These are phyloP conservation scores for Berberis thunbergii DNA, from an alignment of 164 flowering plant species.

Conservation along the genomic window DNA sequence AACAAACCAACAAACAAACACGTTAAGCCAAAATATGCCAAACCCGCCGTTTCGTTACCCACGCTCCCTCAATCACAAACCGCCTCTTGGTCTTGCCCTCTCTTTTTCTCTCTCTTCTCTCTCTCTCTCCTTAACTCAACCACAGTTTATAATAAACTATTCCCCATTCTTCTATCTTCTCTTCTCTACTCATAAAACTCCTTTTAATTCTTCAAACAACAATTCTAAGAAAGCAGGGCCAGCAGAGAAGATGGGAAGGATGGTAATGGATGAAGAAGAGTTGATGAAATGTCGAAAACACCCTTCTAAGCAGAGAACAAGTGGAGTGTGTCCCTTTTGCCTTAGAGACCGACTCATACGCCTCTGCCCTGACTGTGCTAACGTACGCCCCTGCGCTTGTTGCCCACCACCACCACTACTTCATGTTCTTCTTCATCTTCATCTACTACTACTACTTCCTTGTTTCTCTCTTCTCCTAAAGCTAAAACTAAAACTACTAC, in stretches of 20 bases:
- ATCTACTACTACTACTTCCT: neutral
- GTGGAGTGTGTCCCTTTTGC: constrained; percentile 53
- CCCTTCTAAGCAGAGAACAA: constrained; percentile 34
- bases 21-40: too few relatives aligned
- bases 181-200: neutral
- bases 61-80: too few relatives aligned
- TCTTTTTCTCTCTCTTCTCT: too few relatives aligned
- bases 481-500: neutral
- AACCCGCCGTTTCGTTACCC: too few relatives aligned
- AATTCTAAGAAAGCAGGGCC: neutral
- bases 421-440: constrained; percentile 4
- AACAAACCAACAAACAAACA: too few relatives aligned
- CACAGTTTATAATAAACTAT: too few relatives aligned
- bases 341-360: constrained; percentile 43
- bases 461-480: constrained; percentile 2
- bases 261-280: constrained; percentile 38
- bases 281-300: constrained; percentile 49
- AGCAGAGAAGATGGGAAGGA: constrained; percentile 13
- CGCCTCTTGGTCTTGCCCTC: too few relatives aligned
- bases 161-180: too few relatives aligned
- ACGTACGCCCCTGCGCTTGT: constrained; percentile 48
- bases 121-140: too few relatives aligned
- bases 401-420: constrained; percentile 10
- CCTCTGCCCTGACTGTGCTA: constrained; percentile 64
- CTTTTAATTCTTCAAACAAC: too few relatives aligned